Evolutionary conservation across 139 green algal genomes (phyloP), one percentile per base, ranked within the genome.

Genomic region (Limnomonas spitsbergensis): DNA sequence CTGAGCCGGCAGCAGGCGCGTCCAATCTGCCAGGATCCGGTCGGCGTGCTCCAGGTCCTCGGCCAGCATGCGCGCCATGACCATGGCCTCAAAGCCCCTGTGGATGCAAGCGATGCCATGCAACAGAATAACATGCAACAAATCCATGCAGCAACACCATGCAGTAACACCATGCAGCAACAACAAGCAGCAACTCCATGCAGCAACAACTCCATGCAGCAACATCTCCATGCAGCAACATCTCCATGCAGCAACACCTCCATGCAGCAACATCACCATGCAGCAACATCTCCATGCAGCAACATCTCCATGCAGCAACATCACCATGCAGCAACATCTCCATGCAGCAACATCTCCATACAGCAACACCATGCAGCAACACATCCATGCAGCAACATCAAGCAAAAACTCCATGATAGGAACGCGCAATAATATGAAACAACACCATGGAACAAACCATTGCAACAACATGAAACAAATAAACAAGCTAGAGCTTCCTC

Each of bases 21-120:
- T 61, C 88, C 90, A 92, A 68, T 86, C 78, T 6, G 29, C 9
- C 20, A 91, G 53, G 36, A 93, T 90, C 14, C n/a, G 75, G 20
- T 75, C 73, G 2, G 74, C 80, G 54, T 52, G 69, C 0, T 4
- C 40, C 31, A 77, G 66, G 24, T 89, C 75, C 61, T 93, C 88
- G 1, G 82, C 31, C 38, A 93, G 54, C 80, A 93, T 79, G 0
- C 89, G 83, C 0, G 88, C 88, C 81, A 70, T 70, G 4, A 70
- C 9, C 56, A 70, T 70, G 29, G 56, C 9, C 56, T 70, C 56
- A 36, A 37, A 70, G 27, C 56, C 56, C 56, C 56, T 70, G 56
- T 61, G 14, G 14, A 20, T 20, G n/a, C n/a, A n/a, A 61, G 47
- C 20, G 14, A 20, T 20, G 20, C 47, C 14, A 61, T 61, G 20